Conservation (phyloP, 352 stramenopile species). For the Phytophthora chlamydospora region DNA sequence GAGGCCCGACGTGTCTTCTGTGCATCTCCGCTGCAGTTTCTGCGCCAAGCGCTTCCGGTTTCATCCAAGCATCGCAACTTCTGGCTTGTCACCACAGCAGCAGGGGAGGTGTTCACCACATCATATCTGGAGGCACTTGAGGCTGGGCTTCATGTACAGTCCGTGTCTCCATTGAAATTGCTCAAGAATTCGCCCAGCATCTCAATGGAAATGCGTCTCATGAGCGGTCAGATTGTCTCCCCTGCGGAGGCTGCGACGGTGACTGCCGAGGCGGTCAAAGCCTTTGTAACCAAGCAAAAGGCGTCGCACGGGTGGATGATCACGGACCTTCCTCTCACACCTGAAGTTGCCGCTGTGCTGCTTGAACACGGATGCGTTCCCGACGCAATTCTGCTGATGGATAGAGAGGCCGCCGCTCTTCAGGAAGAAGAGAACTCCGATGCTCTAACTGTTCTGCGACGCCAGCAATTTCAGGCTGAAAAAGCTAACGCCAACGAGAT, state of each 20-base stretch:
- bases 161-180: constrained; percentile 36
- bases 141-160: constrained; percentile 18
- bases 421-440: constrained; percentile 17
- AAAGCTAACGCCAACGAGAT: constrained; percentile 22
- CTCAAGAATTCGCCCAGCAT: constrained; percentile 37
- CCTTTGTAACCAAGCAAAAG: constrained; percentile 19
- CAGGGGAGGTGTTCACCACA: constrained; percentile 20
- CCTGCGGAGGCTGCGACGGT: constrained; percentile 27
- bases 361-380: constrained; percentile 53
- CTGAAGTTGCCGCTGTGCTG: constrained; percentile 41
- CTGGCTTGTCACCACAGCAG: constrained; percentile 45
- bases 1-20: constrained; percentile 46
- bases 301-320: constrained; percentile 50
- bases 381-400: constrained; percentile 54
- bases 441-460: constrained; percentile 24
- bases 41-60: constrained; percentile 39
- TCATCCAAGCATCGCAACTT: constrained; percentile 30
- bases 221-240: constrained; percentile 42
- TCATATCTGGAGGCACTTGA: constrained; percentile 31
- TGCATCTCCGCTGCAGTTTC: constrained; percentile 51
- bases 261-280: constrained; percentile 27
- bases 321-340: constrained; percentile 49
- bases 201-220: constrained; percentile 45
- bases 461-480: constrained; percentile 38
- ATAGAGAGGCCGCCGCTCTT: constrained; percentile 30